Evolutionary conservation across 495 filamentous ascomycete genomes (phyloP), one percentile per base, ranked within the genome.

Genomic region (Penicillium samsonianum): DNA sequence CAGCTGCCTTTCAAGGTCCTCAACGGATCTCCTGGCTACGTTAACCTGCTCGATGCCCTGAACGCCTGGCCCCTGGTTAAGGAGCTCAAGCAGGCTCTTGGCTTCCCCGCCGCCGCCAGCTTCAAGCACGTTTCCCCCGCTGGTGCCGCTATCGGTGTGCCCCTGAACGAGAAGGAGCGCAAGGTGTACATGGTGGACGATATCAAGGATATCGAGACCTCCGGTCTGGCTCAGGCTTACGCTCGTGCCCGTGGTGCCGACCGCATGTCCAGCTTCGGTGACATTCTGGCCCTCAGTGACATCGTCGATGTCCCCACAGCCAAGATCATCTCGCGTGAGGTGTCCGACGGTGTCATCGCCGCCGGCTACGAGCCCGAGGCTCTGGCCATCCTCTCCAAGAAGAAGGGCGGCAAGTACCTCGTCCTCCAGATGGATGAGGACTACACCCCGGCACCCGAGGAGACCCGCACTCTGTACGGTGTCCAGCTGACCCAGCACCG

Each of bases 81-180:
- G 82, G 94, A 98, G 79, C 81, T 98, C 59, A 94, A 93, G 81
- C 79, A 86, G 57, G 89, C 92, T 31, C 84, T 96, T 4, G 83
- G 87, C 61, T 84, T 86, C 68, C 90, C 95, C n/a, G 94, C 94
- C 25, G 95, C 94, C 19, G 93, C 94, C 48, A 95, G 90, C 72
- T 98, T 98, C 87, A 98, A 98, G 83, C 95, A 98, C 70, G 94
- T 98, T 38, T 98, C 95, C 5, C 94, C 94, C 8, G 94, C 94
- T 38, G 94, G 94, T 62, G 94, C 94, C 46, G 94, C 94, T 53
- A 91, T 98, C 67, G 94, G 92, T 59, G 82, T 92, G 22, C 90
- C 89, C 35, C 81, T 98, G 63, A 90, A 75, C 57, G 85, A 90
- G 50, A 86, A 88, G 50, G 94, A 98, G 81, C 85, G 88, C 76